Evolutionary conservation across 2,329 filamentous ascomycete species (phyloP), one percentile per base, ranked within the genome.

Genomic region (Colletotrichum noveboracense): DNA sequence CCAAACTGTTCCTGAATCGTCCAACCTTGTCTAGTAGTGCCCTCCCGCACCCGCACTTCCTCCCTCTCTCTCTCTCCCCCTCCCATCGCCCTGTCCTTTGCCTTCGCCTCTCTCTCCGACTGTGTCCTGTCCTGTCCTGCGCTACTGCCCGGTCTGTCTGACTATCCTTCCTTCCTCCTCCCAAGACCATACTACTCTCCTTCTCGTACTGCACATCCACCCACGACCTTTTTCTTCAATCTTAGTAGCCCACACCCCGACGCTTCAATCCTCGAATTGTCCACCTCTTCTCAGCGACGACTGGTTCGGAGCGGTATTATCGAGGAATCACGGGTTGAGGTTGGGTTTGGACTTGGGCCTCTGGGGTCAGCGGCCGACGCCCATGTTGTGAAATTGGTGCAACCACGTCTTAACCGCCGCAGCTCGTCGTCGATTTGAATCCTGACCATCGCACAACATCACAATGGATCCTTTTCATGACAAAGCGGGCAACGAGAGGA

Each of bases 381-480:
- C 48, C 71, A 76, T 76, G 74, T 75, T 76, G 70, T 76, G 66
- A 66, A 66, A 36, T 70, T 62, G 58, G 71, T 70, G 48, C 52
- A 30, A 61, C 28, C 58, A 60, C 28, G 32, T 55, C 30, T 24
- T 24, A 38, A 70, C 36, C 52, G 64, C 64, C 72, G 58, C 61
- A 70, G 66, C 66, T 64, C 26, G 43, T 75, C 43, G 62, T 68
- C 60, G 64, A 68, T 70, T 60, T 43, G 43, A 70, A 66, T 38
- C 78, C 66, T 56, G 66, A 43, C 24, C 30, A 56, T 32, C 28
- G 32, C 26, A 56, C 24, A 30, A 58, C 64, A 74, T 79, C 74
- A 82, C 78, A 79, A 89, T 89, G 88, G 85, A 85, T 79, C 81
- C 82, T 65, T 80, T 82, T 76, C 79, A 85, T 77, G 81, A 81